Evolutionary conservation across 768 basidiomycete species (phyloP).

Genomic region (Tylopilus plumbeoviolaceoides): DNA sequence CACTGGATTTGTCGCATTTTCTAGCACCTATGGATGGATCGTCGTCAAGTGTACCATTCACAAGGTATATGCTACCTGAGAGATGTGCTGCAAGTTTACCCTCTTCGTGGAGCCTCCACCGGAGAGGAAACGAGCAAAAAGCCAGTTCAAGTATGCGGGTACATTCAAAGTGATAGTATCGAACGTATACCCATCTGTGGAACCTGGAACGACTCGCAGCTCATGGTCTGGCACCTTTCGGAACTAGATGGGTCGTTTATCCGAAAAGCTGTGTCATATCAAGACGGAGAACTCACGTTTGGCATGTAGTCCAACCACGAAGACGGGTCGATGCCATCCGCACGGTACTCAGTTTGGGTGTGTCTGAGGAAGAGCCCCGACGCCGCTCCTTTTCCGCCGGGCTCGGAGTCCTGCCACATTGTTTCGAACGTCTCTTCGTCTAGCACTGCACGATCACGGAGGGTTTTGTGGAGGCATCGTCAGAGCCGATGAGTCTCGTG

Average conservation of each 20-base stretch:
- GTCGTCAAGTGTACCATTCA: neutral
- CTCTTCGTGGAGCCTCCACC: conserved; percentile 61
- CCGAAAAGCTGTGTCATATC: neutral
- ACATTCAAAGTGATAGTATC: conserved; percentile 67
- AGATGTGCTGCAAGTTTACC: conserved; percentile 61
- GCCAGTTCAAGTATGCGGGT: conserved; percentile 58
- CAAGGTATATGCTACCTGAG: conserved; percentile 40
- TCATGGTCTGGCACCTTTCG: conserved; percentile 36
- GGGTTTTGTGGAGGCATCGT: neutral
- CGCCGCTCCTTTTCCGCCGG: conserved; percentile 40
- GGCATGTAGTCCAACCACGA: conserved; percentile 49
- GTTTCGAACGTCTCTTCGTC: conserved; percentile 71
- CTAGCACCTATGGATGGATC: conserved; percentile 12
- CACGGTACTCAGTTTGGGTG: conserved; percentile 58
- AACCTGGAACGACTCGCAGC: conserved; percentile 39
- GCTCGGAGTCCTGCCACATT: conserved; percentile 70
- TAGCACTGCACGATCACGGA: conserved; percentile 40
- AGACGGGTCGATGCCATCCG: conserved; percentile 31
- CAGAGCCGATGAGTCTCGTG: neutral
- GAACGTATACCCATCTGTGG: conserved; percentile 53
- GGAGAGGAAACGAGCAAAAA: conserved; percentile 53
- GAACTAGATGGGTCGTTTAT: conserved; percentile 22
- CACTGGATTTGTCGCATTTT: conserved; percentile 4
- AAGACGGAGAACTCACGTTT: conserved; percentile 34
- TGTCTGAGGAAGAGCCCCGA: conserved; percentile 65